Percentiles rank a stretch among this genome's conserved stretches.
Conservation (phyloP, 805 yeast genomes). For the Priceomyces haplophilus region DNA sequence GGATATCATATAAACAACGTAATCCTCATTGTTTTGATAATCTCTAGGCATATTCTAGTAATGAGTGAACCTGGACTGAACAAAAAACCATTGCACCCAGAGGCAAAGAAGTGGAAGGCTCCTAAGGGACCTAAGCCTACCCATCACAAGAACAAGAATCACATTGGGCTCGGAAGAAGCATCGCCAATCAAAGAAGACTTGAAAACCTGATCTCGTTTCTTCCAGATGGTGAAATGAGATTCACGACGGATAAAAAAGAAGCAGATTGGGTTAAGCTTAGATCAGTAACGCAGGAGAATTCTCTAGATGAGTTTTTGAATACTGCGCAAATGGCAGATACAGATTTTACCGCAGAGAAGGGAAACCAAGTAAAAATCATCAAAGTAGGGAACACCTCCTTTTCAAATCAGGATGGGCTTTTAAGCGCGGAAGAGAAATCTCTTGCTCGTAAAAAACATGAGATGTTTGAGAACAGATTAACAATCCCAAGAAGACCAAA, state of each 20-base stretch:
- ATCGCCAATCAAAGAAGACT: conserved; percentile 69
- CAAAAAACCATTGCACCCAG: conserved; percentile 44
- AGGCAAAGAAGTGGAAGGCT: conserved; percentile 71
- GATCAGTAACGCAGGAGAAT: conserved; percentile 93
- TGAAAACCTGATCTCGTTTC: conserved; percentile 64
- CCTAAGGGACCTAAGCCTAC: conserved; percentile 93
- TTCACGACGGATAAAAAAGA: conserved; percentile 84
- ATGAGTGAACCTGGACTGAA: conserved; percentile 24
- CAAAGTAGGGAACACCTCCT: conserved; percentile 56
- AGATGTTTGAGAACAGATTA: conserved; percentile 63
- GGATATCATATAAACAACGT: background rate
- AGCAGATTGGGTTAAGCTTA: conserved; percentile 83
- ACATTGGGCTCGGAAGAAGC: conserved; percentile 81
- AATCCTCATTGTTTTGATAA: background rate
- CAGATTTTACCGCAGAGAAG: conserved; percentile 92
- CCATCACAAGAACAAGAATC: conserved; percentile 77
- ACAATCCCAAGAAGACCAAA: conserved; percentile 91
- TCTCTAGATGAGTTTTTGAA: conserved; percentile 91
- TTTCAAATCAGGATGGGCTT: conserved; percentile 42
- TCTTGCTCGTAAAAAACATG: conserved; percentile 57
- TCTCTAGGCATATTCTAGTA: background rate
- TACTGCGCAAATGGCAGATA: conserved; percentile 94
- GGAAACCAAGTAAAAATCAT: conserved; percentile 80
- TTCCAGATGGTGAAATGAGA: conserved; percentile 86
- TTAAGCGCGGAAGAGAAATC: conserved; percentile 66